Base-by-base conservation (phyloP, 1,139 yeast species). In the Taphrina wiesneri region DNA sequence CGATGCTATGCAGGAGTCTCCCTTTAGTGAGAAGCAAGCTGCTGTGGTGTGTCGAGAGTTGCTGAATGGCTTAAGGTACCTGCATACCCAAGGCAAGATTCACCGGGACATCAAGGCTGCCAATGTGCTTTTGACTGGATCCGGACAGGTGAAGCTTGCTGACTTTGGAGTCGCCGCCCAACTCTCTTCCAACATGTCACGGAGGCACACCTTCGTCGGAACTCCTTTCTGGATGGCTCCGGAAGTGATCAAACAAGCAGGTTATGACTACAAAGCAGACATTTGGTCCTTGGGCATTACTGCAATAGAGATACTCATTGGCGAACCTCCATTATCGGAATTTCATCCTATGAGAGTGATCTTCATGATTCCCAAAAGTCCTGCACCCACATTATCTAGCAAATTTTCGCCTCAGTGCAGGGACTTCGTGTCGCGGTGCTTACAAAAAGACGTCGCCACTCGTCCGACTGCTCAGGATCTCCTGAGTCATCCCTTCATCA, bases 141-240 rank as follows among this genome's bases (percentile, higher is more conserved):
- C 76, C 7, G 96, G 96, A 0, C 86, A 83, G n/a, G 93, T 92
- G 30, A 93, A 93, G 74, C 81, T 93, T 65, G 97, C 97, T 1
- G 99, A 95, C 76, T 93, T 93, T 78, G 99, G 99, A 0, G 96
- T 93, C 2, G 95, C 97, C 0, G 89, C 92, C 21, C 97, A 87
- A 77, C 82, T 86, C 65, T 88, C 91, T 34, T 89, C 85, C 72
- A 90, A 86, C 76, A 81, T 88, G 75, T 89, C 87, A 61, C 83
- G 86, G 67, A 75, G 96, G 70, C 87, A 88, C 72, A 93, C 99
- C 0, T 93, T 96, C 73, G 99, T 93, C 7, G 99, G 99, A 0
- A 93, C 99, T 0, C 99, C 99, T 34, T 93, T 92, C 75, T 93
- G 98, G 95, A 95, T 95, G 99, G 96, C 98, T 0, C 99, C 99